Conservation (phyloP, 768 basidiomycete species). For the Boletus bicolor region DNA sequence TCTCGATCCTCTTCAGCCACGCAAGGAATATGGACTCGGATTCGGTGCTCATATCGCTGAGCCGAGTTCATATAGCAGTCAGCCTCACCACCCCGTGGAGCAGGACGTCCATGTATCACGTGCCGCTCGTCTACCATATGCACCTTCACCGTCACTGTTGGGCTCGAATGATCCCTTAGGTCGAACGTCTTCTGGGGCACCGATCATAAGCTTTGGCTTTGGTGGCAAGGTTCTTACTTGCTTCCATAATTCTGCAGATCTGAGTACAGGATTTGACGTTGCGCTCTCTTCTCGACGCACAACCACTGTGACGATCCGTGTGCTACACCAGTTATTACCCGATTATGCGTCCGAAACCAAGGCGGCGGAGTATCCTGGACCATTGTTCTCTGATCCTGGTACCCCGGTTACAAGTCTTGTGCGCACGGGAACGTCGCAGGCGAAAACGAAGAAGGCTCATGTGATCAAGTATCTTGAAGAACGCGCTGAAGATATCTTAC, state of each 20-base stretch:
- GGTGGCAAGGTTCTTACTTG: constrained; percentile 89
- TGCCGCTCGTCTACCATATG: constrained; percentile 57
- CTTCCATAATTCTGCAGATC: constrained; percentile 69
- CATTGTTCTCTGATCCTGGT: constrained; percentile 76
- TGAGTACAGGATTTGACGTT: constrained; percentile 75
- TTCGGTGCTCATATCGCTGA: constrained; percentile 18
- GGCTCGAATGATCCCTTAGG: constrained; percentile 82
- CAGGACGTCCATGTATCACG: constrained; percentile 30
- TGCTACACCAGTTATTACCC: constrained; percentile 66
- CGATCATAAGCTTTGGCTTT: constrained; percentile 87
- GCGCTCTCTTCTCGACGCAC: constrained; percentile 69
- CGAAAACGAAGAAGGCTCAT: constrained; percentile 81
- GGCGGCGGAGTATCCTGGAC: constrained; percentile 74
- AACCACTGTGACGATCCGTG: constrained; percentile 65
- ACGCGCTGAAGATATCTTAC: constrained; percentile 71
- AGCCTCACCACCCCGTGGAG: constrained; percentile 15
- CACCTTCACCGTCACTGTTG: constrained; percentile 79
- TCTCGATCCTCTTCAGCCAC: constrained; percentile 18
- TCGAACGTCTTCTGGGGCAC: constrained; percentile 67
- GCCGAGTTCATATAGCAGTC: constrained; percentile 15
- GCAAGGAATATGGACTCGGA: constrained; percentile 29
- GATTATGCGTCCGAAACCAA: constrained; percentile 57
- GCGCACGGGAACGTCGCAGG: constrained; percentile 55
- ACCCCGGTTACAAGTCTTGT: constrained; percentile 63
- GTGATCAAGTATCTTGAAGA: constrained; percentile 75